Evolutionary conservation across 352 stramenopile species (phyloP).

Genomic region (Aphanomyces astaci): DNA sequence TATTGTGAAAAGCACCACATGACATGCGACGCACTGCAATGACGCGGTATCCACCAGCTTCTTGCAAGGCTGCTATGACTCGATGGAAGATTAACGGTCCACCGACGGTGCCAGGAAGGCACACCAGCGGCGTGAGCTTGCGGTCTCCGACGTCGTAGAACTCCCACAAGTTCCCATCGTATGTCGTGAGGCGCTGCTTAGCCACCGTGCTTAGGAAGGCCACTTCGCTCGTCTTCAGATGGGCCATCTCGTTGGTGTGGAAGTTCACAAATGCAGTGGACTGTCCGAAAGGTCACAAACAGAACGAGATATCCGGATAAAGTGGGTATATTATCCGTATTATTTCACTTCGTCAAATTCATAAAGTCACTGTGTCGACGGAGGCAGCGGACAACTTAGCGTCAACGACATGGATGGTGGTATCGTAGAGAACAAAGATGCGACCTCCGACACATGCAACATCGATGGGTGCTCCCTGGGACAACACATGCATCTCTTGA

Average conservation of each 20-base stretch:
- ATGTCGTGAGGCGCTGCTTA: conserved; percentile 61
- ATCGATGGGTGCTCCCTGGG: neutral
- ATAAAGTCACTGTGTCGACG: neutral
- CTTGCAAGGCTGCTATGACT: conserved; percentile 38
- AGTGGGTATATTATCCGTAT: neutral
- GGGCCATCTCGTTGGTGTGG: neutral
- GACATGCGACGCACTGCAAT: conserved; percentile 35
- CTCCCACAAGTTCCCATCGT: conserved; percentile 69
- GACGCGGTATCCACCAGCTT: conserved; percentile 53
- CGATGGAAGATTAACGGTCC: conserved; percentile 50
- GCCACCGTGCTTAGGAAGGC: conserved; percentile 53
- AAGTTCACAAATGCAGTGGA: neutral
- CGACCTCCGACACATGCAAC: neutral
- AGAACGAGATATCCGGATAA: neutral
- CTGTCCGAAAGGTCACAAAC: neutral
- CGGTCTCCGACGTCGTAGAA: conserved; percentile 60
- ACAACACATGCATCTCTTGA: neutral
- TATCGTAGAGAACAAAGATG: conserved; percentile 1
- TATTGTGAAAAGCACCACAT: neutral
- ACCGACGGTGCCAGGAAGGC: conserved; percentile 50
- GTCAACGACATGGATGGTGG: neutral
- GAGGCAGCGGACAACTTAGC: neutral
- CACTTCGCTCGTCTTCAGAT: conserved; percentile 31
- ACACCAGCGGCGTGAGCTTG: conserved; percentile 43
- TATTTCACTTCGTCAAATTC: too few relatives aligned